Evolutionary conservation across 371 early-diverging fungal species (phyloP), one percentile per base, ranked within the genome.

Genomic region (Mucor sp.): DNA sequence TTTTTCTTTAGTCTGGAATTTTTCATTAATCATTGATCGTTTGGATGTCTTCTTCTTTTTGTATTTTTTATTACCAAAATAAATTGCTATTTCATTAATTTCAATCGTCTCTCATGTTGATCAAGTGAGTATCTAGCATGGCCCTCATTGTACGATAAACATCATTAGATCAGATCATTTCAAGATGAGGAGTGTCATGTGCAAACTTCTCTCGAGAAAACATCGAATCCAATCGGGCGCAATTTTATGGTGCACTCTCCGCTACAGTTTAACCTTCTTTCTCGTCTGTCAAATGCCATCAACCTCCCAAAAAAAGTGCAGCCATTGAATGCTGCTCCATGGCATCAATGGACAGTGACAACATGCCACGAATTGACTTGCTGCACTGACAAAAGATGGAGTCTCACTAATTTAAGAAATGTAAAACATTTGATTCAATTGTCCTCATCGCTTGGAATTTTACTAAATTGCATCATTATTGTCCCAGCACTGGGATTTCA

Each of bases 101-200:
- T 47, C 0, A 47, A 21, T 19, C 6, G n/a, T 8, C 19, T 47
- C 21, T 2, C 19, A 5, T 44, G 44, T 44, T 44, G 44, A 44
- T 47, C 47, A 47, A 47, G 23, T 47, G 47, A 47, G 47, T 19
- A 19, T 47, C 17, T 17, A 47, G 3, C 9, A 47, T 47, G n/a
- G 21, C 23, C 21, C 47, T 47, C 11, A 7, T 47, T 47, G 47
- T 47, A 9, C 47, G 47, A 47, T 47, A 47, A 47, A 47, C 47
- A 47, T 47, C 47, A 47, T 9, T 47, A 21, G 47, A 47, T 47
- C 9, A 21, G 47, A 9, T 47, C 21, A 0, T 47, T 21, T 47
- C 19, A 58, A 37, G 59, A 41, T 25, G 59, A 59, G 59, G 59
- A 25, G 39, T 35, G 23, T 59, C 59, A 59, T 35, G 37, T 59